Evolutionary conservation across 495 filamentous ascomycete genomes (phyloP).

Genomic region (Aspergillus baeticus): DNA sequence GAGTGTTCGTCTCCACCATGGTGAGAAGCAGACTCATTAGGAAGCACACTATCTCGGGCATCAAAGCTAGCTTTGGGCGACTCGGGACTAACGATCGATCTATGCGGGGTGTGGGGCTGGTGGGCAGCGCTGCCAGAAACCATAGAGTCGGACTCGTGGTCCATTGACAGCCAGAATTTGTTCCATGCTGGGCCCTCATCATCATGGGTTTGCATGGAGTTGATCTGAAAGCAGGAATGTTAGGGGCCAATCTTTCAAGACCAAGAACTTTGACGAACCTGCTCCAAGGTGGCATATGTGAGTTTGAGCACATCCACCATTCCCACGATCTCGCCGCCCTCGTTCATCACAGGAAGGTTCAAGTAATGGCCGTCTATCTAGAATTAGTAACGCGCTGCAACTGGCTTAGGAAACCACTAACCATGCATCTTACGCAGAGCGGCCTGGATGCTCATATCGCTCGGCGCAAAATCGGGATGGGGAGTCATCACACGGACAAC

Average conservation of each 20-base stretch:
- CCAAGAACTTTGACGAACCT: conserved; percentile 56
- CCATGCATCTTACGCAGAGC: conserved; percentile 99
- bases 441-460: conserved; percentile 98
- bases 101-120: conserved; percentile 58
- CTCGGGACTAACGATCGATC: conserved; percentile 77
- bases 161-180: conserved; percentile 98
- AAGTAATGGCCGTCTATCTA: conserved; percentile 92
- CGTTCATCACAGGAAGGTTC: conserved; percentile 98
- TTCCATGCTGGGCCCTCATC: conserved; percentile 98
- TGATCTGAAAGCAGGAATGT: conserved; percentile 55
- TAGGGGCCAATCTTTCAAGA: too few relatives aligned
- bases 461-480: conserved; percentile 95
- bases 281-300: conserved; percentile 96
- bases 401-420: conserved; percentile 39
- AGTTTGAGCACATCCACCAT: conserved; percentile 99
- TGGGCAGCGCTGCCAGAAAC: conserved; percentile 78
- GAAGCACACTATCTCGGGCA: conserved; percentile 78
- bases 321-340: conserved; percentile 92
- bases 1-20: conserved; percentile 75
- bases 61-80: conserved; percentile 59
- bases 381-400: conserved; percentile 15
- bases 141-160: conserved; percentile 94
- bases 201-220: conserved; percentile 74
- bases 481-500: conserved; percentile 99
- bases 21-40: conserved; percentile 92